These are phyloP conservation scores for Colletotrichum spaethianum DNA, from an alignment of 2,329 filamentous ascomycete species.

Conservation along the genomic window DNA sequence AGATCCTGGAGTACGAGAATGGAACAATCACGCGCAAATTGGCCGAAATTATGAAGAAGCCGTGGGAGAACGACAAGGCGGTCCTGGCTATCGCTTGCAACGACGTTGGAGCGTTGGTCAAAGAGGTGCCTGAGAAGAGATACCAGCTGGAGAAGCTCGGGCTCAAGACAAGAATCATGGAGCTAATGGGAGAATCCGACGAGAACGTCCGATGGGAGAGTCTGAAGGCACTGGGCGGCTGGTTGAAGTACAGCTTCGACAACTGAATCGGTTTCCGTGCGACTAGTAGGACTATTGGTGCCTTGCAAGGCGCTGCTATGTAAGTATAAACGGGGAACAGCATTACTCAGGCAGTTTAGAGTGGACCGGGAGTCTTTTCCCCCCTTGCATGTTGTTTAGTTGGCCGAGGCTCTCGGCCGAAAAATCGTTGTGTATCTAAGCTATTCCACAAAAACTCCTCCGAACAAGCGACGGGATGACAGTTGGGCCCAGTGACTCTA, in stretches of 20 bases:
- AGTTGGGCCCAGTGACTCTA: background rate
- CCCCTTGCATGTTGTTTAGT: slow-evolving; percentile 3
- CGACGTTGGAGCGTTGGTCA: slow-evolving; percentile 89
- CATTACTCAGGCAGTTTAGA: slow-evolving; percentile 40
- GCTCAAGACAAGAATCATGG: slow-evolving; percentile 90
- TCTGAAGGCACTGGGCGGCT: slow-evolving; percentile 81
- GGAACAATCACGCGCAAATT: slow-evolving; percentile 84
- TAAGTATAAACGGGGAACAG: slow-evolving; percentile 36
- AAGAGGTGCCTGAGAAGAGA: slow-evolving; percentile 89
- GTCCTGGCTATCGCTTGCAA: slow-evolving; percentile 95
- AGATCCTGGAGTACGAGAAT: slow-evolving; percentile 87
- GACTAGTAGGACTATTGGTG: slow-evolving; percentile 4
- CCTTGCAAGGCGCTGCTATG: slow-evolving; percentile 15
- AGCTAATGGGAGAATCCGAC: slow-evolving; percentile 90
- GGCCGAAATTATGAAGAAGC: slow-evolving; percentile 83
- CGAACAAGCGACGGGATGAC: slow-evolving; percentile 5
- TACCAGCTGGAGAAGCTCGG: slow-evolving; percentile 85
- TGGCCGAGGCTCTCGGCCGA: slow-evolving; percentile 23
- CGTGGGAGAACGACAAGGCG: slow-evolving; percentile 85
- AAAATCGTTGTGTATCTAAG: slow-evolving; percentile 12
- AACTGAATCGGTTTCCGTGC: slow-evolving; percentile 19
- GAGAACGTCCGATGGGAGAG: slow-evolving; percentile 95
- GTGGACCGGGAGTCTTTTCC: slow-evolving; percentile 28
- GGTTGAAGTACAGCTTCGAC: slow-evolving; percentile 76
- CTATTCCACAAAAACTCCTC: background rate